Conservation (phyloP, 768 basidiomycete genomes). For the Crucibulum laeve region DNA sequence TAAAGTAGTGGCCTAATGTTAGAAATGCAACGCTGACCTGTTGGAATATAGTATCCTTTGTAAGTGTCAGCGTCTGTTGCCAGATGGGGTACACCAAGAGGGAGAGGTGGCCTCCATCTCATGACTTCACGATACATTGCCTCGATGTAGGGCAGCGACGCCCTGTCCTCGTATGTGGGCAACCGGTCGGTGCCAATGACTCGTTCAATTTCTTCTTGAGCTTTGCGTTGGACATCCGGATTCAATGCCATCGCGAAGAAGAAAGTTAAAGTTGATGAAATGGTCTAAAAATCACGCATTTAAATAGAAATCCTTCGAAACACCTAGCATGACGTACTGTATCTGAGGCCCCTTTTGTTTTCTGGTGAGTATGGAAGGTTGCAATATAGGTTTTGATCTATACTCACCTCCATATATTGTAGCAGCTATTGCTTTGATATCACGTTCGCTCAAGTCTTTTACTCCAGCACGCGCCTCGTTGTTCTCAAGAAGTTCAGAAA, state of each 20-base stretch:
- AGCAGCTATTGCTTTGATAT: constrained; percentile 23
- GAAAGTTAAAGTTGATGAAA: constrained; percentile 9
- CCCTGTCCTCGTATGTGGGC: constrained; percentile 19
- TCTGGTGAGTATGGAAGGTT: background rate
- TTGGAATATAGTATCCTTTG: constrained; percentile 12
- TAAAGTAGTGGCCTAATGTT: too few species aligned
- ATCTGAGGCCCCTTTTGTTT: constrained; percentile 10
- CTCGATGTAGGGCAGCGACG: constrained; percentile 14
- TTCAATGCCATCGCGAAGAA: constrained; percentile 13
- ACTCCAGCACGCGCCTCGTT: background rate
- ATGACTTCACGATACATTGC: constrained; percentile 13
- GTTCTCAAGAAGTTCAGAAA: constrained; percentile 7
- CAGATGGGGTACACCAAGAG: constrained; percentile 10
- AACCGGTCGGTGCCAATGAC: constrained; percentile 21
- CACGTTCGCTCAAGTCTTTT: constrained; percentile 13
- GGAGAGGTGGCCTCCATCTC: constrained; percentile 13
- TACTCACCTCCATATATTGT: constrained; percentile 23
- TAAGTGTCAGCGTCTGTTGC: constrained; percentile 10
- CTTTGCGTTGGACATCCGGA: constrained; percentile 16
- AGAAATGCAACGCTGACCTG: constrained; percentile 3
- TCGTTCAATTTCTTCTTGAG: constrained; percentile 18
- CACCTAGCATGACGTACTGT: constrained; percentile 8
- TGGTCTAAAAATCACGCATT: constrained; percentile 10
- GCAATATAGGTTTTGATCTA: background rate
- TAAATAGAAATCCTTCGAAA: background rate